phyloP scores from a whole-genome alignment of 2,329 filamentous ascomycete species.

The Pseudogymnoascus sp. region DNA sequence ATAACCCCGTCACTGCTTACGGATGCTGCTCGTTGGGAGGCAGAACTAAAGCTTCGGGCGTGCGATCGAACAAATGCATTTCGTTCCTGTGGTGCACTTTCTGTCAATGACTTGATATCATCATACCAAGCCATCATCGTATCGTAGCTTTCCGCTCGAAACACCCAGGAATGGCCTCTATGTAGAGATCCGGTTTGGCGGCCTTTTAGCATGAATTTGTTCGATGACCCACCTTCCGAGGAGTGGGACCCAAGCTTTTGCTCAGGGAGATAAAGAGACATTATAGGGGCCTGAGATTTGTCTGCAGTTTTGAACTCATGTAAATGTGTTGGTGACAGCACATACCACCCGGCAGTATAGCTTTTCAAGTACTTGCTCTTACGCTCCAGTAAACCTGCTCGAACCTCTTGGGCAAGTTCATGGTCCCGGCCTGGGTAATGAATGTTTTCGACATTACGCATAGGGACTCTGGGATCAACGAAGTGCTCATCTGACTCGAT shows the following conservation, averaged over 20 bases:
- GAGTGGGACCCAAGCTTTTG: conserved; percentile 95
- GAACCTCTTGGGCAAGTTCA: conserved; percentile 72
- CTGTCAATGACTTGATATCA: conserved; percentile 82
- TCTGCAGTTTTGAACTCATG: conserved; percentile 99
- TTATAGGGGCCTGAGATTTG: conserved; percentile 81
- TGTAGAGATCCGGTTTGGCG: conserved; percentile 91
- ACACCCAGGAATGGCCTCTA: conserved; percentile 67
- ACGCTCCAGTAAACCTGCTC: conserved; percentile 84
- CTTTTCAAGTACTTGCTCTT: conserved; percentile 99
- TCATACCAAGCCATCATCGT: conserved; percentile 98
- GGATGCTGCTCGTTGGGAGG: conserved; percentile 51
- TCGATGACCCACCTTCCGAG: conserved; percentile 70
- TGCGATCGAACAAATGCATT: conserved; percentile 81
- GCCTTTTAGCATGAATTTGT: conserved; percentile 97
- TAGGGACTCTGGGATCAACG: conserved; percentile 72
- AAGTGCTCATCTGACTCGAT: conserved; percentile 76
- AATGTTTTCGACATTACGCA: conserved; percentile 74
- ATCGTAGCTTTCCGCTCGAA: conserved; percentile 68
- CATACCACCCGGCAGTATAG: conserved; percentile 67
- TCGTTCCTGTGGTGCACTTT: conserved; percentile 81
- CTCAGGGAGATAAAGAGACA: conserved; percentile 91
- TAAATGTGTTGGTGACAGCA: conserved; percentile 89
- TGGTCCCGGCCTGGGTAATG: conserved; percentile 85
- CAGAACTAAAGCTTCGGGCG: conserved; percentile 67
- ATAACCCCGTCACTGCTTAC: conserved; percentile 69